These are phyloP conservation scores for Trifolium repens DNA, from an alignment of 306 rosid genomes.

Conservation along the genomic window DNA sequence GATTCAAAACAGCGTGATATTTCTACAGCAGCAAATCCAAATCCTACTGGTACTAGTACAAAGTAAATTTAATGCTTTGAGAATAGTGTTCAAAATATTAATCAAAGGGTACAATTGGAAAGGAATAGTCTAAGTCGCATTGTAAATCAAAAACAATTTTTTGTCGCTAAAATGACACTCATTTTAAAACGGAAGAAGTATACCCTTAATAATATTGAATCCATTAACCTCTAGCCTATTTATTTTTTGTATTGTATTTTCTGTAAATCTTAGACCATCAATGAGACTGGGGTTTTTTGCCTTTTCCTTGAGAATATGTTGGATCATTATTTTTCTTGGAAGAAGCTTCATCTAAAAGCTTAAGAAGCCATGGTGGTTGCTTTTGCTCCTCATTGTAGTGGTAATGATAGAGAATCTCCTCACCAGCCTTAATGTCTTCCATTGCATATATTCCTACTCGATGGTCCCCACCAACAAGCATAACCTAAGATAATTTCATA, in stretches of 20 bases:
- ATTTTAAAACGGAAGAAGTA: too few species aligned
- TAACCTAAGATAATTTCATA: slow-evolving; percentile 46
- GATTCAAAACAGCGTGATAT: too few species aligned
- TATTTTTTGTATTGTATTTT: not conserved
- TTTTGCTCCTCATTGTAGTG: slow-evolving; percentile 44
- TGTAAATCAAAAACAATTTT: too few species aligned
- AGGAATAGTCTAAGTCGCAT: too few species aligned
- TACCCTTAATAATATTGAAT: not conserved
- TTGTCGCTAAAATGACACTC: too few species aligned
- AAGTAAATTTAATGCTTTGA: too few species aligned
- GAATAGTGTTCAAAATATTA: too few species aligned
- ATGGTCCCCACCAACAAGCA: slow-evolving; percentile 87
- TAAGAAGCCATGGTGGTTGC: slow-evolving; percentile 66
- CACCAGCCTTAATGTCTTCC: slow-evolving; percentile 72
- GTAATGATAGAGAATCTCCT: slow-evolving; percentile 85
- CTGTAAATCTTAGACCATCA: slow-evolving; percentile 39
- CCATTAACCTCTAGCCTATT: not conserved
- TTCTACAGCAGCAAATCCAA: too few species aligned
- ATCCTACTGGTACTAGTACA: too few species aligned
- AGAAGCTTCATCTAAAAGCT: slow-evolving; percentile 45
- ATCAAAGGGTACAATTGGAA: too few species aligned
- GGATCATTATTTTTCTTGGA: slow-evolving; percentile 63
- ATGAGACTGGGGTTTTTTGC: slow-evolving; percentile 72
- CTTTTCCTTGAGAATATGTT: slow-evolving; percentile 56
- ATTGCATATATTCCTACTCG: slow-evolving; percentile 85